phyloP scores from a whole-genome alignment of 306 rosid species.

The Malus fusca region DNA sequence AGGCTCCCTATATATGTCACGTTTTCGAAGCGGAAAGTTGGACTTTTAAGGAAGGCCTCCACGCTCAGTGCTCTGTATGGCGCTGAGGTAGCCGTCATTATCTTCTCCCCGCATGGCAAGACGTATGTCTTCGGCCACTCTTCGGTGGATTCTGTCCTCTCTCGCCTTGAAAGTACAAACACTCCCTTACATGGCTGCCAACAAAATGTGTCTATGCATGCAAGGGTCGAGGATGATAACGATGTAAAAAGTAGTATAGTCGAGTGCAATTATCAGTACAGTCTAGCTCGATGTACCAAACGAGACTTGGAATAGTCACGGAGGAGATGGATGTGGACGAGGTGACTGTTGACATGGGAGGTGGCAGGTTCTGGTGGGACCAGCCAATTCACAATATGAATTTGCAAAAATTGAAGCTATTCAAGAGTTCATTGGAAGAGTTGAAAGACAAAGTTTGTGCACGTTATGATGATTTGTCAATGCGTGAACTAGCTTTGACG shows the following conservation, averaged over 20 bases:
- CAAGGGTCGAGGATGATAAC: neutral
- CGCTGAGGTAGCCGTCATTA: neutral
- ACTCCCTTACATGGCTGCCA: neutral
- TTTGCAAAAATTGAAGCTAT: too few relatives aligned
- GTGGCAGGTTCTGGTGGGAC: too few relatives aligned
- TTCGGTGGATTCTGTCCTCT: neutral
- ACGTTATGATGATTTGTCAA: neutral
- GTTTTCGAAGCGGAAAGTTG: constrained; percentile 7
- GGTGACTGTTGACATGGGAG: too few relatives aligned
- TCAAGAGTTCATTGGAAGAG: neutral
- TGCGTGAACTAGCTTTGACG: neutral
- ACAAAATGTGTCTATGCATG: neutral
- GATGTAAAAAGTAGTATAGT: neutral
- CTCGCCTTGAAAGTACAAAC: neutral
- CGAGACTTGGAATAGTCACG: too few relatives aligned
- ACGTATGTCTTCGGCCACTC: constrained; percentile 8
- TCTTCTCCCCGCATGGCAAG: neutral
- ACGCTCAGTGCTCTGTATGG: neutral
- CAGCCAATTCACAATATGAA: too few relatives aligned
- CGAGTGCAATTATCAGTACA: too few relatives aligned
- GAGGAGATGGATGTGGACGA: too few relatives aligned
- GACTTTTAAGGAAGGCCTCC: constrained; percentile 12
- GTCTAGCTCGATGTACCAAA: too few relatives aligned
- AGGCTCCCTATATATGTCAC: neutral
- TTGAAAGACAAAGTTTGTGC: neutral